These are phyloP conservation scores for Phytophthora hibernalis DNA, from an alignment of 352 stramenopile genomes.

Conservation along the genomic window DNA sequence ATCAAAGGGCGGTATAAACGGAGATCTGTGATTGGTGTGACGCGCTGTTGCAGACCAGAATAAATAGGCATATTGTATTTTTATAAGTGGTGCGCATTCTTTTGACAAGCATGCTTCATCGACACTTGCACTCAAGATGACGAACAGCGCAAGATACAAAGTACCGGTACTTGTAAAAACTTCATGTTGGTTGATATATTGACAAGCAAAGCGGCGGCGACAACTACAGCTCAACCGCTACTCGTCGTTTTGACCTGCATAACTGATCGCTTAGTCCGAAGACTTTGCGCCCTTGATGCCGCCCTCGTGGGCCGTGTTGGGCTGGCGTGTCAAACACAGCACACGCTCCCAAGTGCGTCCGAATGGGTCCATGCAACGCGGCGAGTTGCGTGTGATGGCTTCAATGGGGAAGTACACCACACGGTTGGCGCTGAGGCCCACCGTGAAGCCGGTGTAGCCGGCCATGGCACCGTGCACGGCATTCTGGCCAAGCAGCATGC, in stretches of 20 bases:
- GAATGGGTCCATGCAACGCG: constrained; percentile 88
- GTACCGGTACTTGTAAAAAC: constrained; percentile 9
- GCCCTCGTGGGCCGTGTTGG: constrained; percentile 84
- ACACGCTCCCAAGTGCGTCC: constrained; percentile 95
- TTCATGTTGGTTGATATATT: constrained; percentile 33
- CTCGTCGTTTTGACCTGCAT: constrained; percentile 17
- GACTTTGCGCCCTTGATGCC: constrained; percentile 63
- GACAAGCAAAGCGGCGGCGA: constrained; percentile 16
- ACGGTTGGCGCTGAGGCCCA: constrained; percentile 97
- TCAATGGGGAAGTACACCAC: constrained; percentile 93
- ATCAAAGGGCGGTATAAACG: too few species aligned
- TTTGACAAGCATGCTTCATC: too few species aligned
- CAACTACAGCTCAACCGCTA: constrained; percentile 15
- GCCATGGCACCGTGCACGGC: constrained; percentile 98
- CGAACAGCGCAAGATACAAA: neutral
- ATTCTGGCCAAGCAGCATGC: constrained; percentile 98
- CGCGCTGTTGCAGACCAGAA: too few species aligned
- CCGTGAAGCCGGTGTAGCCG: constrained; percentile 97
- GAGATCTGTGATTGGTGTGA: too few species aligned
- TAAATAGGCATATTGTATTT: too few species aligned
- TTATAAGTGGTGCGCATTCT: too few species aligned
- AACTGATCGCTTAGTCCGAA: constrained; percentile 56
- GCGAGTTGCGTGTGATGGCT: constrained; percentile 86
- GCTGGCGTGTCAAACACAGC: constrained; percentile 94
- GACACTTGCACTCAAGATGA: constrained; percentile 9